Conservation (phyloP, 345 rosid genomes). For the Garcia nutans region DNA sequence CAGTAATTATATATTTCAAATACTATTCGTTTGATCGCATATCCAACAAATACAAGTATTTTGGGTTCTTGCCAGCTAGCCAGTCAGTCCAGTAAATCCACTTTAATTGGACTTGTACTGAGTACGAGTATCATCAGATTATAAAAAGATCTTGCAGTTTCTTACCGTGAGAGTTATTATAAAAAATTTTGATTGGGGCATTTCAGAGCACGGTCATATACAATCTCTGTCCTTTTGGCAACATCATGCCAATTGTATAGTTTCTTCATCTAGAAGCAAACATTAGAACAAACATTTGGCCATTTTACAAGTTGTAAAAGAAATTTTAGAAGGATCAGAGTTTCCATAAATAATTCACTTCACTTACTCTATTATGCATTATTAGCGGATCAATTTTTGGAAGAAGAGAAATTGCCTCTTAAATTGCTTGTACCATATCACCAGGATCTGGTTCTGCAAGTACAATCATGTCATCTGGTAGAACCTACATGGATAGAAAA, state of each 20-base stretch:
- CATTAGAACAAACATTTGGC: background rate
- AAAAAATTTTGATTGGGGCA: conserved; percentile 62
- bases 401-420: conserved; percentile 74
- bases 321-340: background rate
- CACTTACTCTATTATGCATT: conserved; percentile 86
- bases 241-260: conserved; percentile 97
- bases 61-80: background rate
- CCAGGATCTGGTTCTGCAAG: conserved; percentile 92
- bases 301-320: background rate
- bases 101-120: background rate
- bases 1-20: background rate
- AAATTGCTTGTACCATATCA: conserved; percentile 84
- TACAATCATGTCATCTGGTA: conserved; percentile 96
- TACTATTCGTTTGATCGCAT: background rate
- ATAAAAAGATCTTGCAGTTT: background rate
- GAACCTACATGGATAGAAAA: conserved; percentile 48
- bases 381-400: conserved; percentile 79
- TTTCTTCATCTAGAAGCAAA: conserved; percentile 54
- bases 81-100: background rate
- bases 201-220: conserved; percentile 69
- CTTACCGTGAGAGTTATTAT: conserved; percentile 66
- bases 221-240: conserved; percentile 89
- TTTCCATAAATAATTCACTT: conserved; percentile 25
- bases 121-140: background rate
- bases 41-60: background rate